Evolutionary conservation across 2,329 filamentous ascomycete genomes (phyloP).

Genomic region (Lasiodiplodia sp.): DNA sequence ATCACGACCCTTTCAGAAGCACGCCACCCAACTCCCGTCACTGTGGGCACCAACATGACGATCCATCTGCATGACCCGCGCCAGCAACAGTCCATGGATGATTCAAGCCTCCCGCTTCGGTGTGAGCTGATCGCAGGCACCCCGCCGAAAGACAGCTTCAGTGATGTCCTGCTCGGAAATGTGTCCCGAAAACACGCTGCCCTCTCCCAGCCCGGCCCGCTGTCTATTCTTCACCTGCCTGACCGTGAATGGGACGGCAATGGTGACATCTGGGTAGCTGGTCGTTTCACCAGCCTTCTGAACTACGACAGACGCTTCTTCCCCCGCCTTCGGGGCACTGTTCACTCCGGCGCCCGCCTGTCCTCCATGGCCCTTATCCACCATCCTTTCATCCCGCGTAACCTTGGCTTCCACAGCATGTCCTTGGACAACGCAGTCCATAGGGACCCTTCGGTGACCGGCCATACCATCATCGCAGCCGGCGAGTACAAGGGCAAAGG

Average conservation of each 20-base stretch:
- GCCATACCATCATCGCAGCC: constrained; percentile 77
- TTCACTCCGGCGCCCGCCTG: constrained; percentile 83
- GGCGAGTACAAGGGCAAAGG: constrained; percentile 94
- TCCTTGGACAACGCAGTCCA: constrained; percentile 63
- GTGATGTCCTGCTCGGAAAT: constrained; percentile 41
- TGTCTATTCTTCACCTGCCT: constrained; percentile 82
- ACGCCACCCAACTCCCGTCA: constrained; percentile 72
- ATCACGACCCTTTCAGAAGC: constrained; percentile 83
- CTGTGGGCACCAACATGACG: constrained; percentile 81
- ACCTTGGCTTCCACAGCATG: constrained; percentile 60
- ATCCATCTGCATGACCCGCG: constrained; percentile 85
- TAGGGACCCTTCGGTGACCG: constrained; percentile 60
- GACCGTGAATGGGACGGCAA: constrained; percentile 65
- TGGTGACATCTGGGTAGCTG: constrained; percentile 85
- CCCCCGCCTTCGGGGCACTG: constrained; percentile 75
- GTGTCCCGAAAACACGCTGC: constrained; percentile 63
- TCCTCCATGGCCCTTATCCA: constrained; percentile 76
- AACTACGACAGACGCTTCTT: constrained; percentile 90
- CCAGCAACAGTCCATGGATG: constrained; percentile 38
- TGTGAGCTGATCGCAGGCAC: constrained; percentile 42
- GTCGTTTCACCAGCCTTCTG: constrained; percentile 86
- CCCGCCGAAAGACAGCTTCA: constrained; percentile 37
- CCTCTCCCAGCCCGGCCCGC: constrained; percentile 79
- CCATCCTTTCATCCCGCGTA: constrained; percentile 70
- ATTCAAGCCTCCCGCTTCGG: constrained; percentile 31